A percentile compares a stretch with the other conserved stretches of the same genome.
Conservation (phyloP, 1,284 basidiomycete species). For the Leccinum insigne region DNA sequence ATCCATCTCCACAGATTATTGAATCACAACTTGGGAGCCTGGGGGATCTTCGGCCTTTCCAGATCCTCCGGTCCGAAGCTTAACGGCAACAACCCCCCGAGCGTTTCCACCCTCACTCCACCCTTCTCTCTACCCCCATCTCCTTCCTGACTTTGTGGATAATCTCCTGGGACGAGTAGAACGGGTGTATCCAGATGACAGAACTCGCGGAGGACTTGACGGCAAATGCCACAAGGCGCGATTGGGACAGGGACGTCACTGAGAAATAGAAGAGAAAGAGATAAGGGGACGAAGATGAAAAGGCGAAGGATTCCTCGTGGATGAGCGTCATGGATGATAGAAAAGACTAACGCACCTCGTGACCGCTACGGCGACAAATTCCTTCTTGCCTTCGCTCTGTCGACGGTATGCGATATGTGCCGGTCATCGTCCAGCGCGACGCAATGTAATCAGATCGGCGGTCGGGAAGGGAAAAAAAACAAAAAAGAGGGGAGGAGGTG, state of each 20-base stretch:
- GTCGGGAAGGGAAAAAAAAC: not conserved
- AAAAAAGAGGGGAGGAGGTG: no score
- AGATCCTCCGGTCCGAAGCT: conserved; percentile 79
- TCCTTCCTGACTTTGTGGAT: conserved; percentile 39
- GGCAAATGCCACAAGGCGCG: conserved; percentile 90
- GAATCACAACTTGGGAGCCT: not conserved
- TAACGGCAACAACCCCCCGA: conserved; percentile 79
- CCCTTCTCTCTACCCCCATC: not conserved
- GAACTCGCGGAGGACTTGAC: conserved; percentile 92
- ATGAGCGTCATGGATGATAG: not conserved
- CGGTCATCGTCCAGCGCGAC: no score
- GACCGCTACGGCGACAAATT: conserved; percentile 75
- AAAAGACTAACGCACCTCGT: conserved; percentile 48
- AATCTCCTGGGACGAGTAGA: conserved; percentile 73
- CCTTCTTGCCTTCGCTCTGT: conserved; percentile 79
- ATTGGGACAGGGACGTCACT: conserved; percentile 60
- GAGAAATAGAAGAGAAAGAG: no score
- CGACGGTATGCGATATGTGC: not conserved
- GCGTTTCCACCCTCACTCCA: conserved; percentile 46
- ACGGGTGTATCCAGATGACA: conserved; percentile 76
- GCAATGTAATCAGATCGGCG: not conserved
- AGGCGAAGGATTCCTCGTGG: not conserved
- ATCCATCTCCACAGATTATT: not conserved
- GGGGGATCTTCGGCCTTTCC: conserved; percentile 7
- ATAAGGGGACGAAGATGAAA: not conserved